These are phyloP conservation scores for Oryza nivara DNA, from an alignment of 176 grass and related monocot species.

Conservation along the genomic window DNA sequence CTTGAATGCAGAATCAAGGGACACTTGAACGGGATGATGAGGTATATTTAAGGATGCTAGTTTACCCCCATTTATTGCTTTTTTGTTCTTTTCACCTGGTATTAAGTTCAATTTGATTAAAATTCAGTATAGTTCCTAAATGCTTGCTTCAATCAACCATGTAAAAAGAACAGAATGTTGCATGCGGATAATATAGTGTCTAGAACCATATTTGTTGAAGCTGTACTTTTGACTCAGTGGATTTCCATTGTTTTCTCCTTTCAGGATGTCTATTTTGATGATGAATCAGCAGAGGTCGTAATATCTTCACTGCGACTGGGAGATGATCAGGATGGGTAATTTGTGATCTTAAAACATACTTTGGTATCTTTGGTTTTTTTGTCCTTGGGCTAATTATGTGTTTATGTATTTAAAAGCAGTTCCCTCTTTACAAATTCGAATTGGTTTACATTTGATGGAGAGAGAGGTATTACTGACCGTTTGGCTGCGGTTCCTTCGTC, in stretches of 20 bases:
- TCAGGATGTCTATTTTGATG: slow-evolving; percentile 99
- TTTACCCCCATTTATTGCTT: slow-evolving; percentile 26
- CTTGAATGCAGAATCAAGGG: slow-evolving; percentile 78
- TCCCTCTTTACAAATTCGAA: slow-evolving; percentile 98
- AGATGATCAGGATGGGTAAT: slow-evolving; percentile 84
- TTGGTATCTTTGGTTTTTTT: neutral
- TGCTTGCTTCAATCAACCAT: neutral
- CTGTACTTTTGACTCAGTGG: slow-evolving; percentile 30
- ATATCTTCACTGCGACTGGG: slow-evolving; percentile 87
- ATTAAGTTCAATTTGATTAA: slow-evolving; percentile 13
- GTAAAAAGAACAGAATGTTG: slow-evolving; percentile 3
- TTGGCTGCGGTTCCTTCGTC: slow-evolving; percentile 62
- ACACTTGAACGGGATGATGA: slow-evolving; percentile 97
- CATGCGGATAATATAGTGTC: neutral
- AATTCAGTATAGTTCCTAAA: neutral
- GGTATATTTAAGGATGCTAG: slow-evolving; percentile 49
- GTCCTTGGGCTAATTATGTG: slow-evolving; percentile 29
- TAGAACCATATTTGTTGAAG: neutral
- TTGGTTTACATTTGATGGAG: slow-evolving; percentile 97
- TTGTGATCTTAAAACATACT: slow-evolving; percentile 35
- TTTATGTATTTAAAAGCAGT: slow-evolving; percentile 50
- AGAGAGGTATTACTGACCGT: slow-evolving; percentile 67
- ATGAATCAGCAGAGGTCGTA: slow-evolving; percentile 94
- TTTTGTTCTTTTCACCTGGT: slow-evolving; percentile 27
- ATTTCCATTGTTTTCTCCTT: slow-evolving; percentile 8